phyloP scores from a whole-genome alignment of 2,329 filamentous ascomycete species.

The Pseudogymnoascus pannorum region DNA sequence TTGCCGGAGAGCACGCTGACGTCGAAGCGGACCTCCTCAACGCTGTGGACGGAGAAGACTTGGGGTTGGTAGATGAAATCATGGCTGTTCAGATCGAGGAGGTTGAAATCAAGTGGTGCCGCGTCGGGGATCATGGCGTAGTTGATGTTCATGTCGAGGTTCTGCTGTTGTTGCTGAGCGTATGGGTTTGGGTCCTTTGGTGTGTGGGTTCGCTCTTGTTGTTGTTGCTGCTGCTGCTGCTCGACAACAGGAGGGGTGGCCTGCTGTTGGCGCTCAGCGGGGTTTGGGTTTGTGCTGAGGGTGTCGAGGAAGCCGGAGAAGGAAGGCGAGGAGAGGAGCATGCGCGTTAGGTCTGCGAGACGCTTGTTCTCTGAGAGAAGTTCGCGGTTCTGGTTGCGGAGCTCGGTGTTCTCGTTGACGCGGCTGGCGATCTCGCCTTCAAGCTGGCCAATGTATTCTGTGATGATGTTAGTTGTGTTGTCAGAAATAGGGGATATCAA shows the following conservation, averaged over 20 bases:
- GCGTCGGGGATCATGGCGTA: conserved; percentile 82
- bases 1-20: conserved; percentile 64
- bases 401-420: conserved; percentile 72
- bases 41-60: conserved; percentile 64
- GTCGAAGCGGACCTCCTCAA: conserved; percentile 51
- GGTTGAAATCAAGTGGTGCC: conserved; percentile 64
- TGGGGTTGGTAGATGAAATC: conserved; percentile 59
- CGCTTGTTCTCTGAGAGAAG: conserved; percentile 81
- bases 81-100: conserved; percentile 54
- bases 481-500: conserved; percentile 4
- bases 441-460: conserved; percentile 95
- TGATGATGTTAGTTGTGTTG: conserved; percentile 40
- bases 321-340: conserved; percentile 71
- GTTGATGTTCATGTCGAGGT: conserved; percentile 58
- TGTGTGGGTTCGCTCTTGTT: conserved; percentile 42
- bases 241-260: conserved; percentile 26
- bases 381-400: conserved; percentile 73
- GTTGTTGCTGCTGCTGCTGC: conserved; percentile 34
- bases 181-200: conserved; percentile 60
- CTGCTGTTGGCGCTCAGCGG: conserved; percentile 34
- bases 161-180: conserved; percentile 43
- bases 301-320: conserved; percentile 77
- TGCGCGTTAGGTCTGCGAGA: conserved; percentile 68
- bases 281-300: conserved; percentile 52
- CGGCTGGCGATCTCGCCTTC: conserved; percentile 82